phyloP scores from a whole-genome alignment of 1,139 yeast genomes.

The Debaryomyces nepalensis region DNA sequence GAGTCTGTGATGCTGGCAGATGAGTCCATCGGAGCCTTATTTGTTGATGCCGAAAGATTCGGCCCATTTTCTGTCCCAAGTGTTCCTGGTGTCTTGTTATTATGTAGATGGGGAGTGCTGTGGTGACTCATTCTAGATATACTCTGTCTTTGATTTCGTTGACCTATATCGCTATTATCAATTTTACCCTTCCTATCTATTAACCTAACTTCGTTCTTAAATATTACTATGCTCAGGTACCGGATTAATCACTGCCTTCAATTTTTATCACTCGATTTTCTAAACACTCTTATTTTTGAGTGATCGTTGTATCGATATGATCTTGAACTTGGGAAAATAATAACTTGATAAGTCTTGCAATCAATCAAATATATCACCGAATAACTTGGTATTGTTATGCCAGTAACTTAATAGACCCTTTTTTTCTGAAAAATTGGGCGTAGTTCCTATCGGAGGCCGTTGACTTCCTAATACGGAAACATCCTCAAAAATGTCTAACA shows the following conservation, averaged over 20 bases:
- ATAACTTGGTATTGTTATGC: background rate
- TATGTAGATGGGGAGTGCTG: slow-evolving; percentile 40
- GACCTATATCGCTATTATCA: background rate
- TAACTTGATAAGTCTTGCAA: background rate
- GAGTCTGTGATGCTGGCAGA: slow-evolving; percentile 44
- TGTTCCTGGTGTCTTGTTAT: slow-evolving; percentile 35
- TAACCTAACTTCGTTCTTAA: background rate
- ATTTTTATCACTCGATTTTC: background rate
- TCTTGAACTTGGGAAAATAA: background rate
- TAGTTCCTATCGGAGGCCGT: slow-evolving; percentile 10
- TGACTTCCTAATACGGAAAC: slow-evolving; percentile 14
- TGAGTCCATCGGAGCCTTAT: slow-evolving; percentile 18
- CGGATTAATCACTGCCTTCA: background rate
- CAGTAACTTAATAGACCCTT: slow-evolving; percentile 7
- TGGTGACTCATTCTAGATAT: slow-evolving; percentile 36
- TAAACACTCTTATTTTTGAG: no score
- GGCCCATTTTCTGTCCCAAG: slow-evolving; percentile 17
- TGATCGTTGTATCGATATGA: background rate
- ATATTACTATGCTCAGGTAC: slow-evolving; percentile 1
- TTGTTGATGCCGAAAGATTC: background rate
- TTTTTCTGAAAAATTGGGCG: slow-evolving; percentile 13
- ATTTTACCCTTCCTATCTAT: slow-evolving; percentile 4
- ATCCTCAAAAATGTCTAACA: slow-evolving; percentile 8
- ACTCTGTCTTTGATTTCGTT: background rate
- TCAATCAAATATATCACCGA: slow-evolving; percentile 1